Percentiles rank a stretch among this genome's conserved stretches.
These are phyloP conservation scores for Pseudodiploospora longispora DNA, from an alignment of 2,329 filamentous ascomycete genomes.

Conservation along the genomic window DNA sequence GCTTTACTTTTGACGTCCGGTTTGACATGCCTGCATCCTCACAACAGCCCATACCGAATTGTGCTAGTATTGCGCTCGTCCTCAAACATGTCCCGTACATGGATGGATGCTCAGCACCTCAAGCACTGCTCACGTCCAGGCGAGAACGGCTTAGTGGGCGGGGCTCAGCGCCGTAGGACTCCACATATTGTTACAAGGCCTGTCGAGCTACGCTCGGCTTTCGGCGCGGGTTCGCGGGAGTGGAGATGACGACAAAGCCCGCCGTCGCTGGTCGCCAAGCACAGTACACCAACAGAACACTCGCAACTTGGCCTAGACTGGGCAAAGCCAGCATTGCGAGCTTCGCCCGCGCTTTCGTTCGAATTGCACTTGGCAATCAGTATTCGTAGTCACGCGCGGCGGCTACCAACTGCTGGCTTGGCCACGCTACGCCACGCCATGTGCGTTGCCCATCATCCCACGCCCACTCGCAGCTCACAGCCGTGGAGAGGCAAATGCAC, in stretches of 20 bases:
- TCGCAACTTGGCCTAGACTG: constrained; percentile 28
- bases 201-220: constrained; percentile 2
- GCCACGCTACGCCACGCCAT: constrained; percentile 2
- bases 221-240: no score
- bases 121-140: no score
- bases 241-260: no score
- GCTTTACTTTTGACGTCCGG: no score
- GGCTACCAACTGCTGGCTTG: neutral
- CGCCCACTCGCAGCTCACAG: no score
- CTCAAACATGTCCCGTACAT: no score
- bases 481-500: neutral
- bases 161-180: no score
- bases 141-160: no score
- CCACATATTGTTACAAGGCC: neutral
- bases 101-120: no score
- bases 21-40: no score
- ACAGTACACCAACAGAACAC: constrained; percentile 3
- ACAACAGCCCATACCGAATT: no score
- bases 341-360: neutral
- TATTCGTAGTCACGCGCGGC: neutral
- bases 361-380: neutral
- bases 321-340: constrained; percentile 15
- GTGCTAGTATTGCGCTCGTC: no score
- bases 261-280: constrained; percentile 2
- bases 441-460: neutral